These are phyloP conservation scores for Penicillium sp. DNA, from an alignment of 2,329 filamentous ascomycete genomes.

Conservation along the genomic window DNA sequence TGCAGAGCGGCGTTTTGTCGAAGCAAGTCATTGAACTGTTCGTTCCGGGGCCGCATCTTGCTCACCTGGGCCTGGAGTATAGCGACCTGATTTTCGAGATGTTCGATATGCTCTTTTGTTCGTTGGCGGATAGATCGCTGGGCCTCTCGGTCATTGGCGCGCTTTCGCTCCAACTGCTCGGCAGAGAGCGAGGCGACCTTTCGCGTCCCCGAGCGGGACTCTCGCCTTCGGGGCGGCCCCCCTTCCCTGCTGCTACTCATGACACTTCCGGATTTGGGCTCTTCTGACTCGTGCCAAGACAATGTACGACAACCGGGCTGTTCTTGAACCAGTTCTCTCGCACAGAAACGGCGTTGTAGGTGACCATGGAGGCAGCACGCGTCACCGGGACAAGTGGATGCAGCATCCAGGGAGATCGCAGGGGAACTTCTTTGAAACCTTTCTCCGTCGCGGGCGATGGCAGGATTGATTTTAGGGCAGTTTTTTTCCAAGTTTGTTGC, in stretches of 20 bases:
- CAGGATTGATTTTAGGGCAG: background rate
- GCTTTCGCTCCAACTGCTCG: slow-evolving; percentile 61
- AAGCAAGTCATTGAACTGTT: slow-evolving; percentile 55
- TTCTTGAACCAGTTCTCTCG: slow-evolving; percentile 13
- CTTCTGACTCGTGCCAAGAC: slow-evolving; percentile 2
- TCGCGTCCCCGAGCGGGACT: slow-evolving; percentile 58
- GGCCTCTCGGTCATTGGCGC: slow-evolving; percentile 70
- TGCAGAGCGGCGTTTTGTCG: slow-evolving; percentile 58
- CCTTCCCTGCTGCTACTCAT: slow-evolving; percentile 32
- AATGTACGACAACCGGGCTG: slow-evolving; percentile 2
- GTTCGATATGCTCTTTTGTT: slow-evolving; percentile 77
- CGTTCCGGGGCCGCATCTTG: slow-evolving; percentile 53
- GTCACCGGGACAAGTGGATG: slow-evolving; percentile 5
- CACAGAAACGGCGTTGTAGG: slow-evolving; percentile 7
- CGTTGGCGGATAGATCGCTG: slow-evolving; percentile 82
- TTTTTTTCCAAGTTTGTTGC: background rate
- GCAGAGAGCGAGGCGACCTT: slow-evolving; percentile 60
- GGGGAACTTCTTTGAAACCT: background rate
- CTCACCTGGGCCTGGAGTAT: slow-evolving; percentile 39
- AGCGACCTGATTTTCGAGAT: slow-evolving; percentile 52
- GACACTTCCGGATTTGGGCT: slow-evolving; percentile 1
- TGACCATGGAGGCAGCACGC: slow-evolving; percentile 19
- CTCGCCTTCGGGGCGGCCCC: slow-evolving; percentile 34
- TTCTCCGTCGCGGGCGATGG: background rate
- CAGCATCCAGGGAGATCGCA: slow-evolving; percentile 13